Base-by-base conservation (phyloP, 2,329 filamentous ascomycete species). In the Lachnellula hyalina region DNA sequence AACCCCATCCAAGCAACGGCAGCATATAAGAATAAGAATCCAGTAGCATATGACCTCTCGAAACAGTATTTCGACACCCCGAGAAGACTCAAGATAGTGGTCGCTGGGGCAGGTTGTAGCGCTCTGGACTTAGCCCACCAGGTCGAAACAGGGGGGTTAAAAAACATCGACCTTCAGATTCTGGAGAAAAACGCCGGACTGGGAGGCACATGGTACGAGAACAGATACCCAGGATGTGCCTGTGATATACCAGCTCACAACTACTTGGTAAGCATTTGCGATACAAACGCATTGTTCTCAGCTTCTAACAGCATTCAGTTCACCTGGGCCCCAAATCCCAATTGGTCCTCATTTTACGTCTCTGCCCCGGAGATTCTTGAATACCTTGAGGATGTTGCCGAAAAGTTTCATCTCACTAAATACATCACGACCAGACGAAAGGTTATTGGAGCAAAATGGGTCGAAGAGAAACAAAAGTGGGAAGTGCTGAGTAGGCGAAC, bases 151-250 rank as follows among this genome's bases (percentile, higher is more conserved):
- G 28, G 28, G 28, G 28, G 28, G 28, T 12, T 32, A 32, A 4
- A 32, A 32, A 32, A 32, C 8, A 32, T 32, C 28, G 28, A 32
- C 28, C 28, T 32, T 11, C 28, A 32, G 28, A 32, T 32, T 9
- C 11, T 32, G 28, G 51, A 53, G 35, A 53, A 49, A 9, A 41
- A 54, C 32, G 19, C 36, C n/a, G 34, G 49, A 14, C 36, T 50
- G 5, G 52, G 52, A 15, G 52, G 52, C 5, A 54, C 52, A 8
- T 54, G 40, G 52, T 50, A 49, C 21, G 46, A 44, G 19, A 50
- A 61, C 57, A 2, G 67, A 57, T 57, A 71, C 65, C 51, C 58
- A 23, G 56, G 59, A 14, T 58, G 56, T 38, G 42, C 46, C 11
- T 61, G 54, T 21, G 59, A 61, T 45, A 55, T 57, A 34, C 59